Evolutionary conservation across 768 basidiomycete genomes (phyloP), one percentile per base, ranked within the genome.

Genomic region (Phaffia australis): DNA sequence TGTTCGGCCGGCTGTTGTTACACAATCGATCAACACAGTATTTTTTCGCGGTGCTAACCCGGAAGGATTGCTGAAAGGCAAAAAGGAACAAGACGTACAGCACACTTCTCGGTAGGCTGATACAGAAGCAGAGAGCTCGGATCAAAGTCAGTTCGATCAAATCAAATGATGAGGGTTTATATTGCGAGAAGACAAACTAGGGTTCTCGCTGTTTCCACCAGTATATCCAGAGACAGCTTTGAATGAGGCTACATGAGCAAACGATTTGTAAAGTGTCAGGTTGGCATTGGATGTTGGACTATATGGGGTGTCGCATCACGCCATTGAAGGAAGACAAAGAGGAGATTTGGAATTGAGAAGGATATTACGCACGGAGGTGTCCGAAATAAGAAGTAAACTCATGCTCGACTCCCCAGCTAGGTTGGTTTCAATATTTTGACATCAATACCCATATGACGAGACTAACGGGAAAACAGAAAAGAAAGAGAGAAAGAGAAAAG

Each of bases 1-100:
- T 3, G 94, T 97, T 27, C 77, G 72, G 1, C 92, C 93, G 2
- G 79, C 60, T 61, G 35, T 1, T 21, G 42, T 16, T 60, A 18
- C 42, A 42, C n/a, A 60, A 21, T n/a, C 16, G n/a, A 23, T 6
- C 35, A 23, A 11, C 7, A 25, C 29, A 1, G n/a, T 16, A 23
- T 32, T 11, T 32, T 23, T 3, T 15, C 27, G n/a, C 14, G 19
- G 15, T n/a, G 5, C 8, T 21, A 14, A 59, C 14, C 18, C 16
- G 2, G 35, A 47, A 8, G 3, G 59, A 60, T 25, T 29, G 7
- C 21, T 32, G 14, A 15, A 2, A 16, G 5, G 23, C 23, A 51
- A 32, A 30, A 18, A 32, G 27, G 3, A 51, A 19, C 6, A 29
- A 19, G n/a, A 61, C 60, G 47, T 29, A 61, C 60, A 60, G 64